Percentiles rank a stretch among this genome's conserved stretches.
Conservation (phyloP, 441 rosid genomes). For the Geranium incanum region DNA sequence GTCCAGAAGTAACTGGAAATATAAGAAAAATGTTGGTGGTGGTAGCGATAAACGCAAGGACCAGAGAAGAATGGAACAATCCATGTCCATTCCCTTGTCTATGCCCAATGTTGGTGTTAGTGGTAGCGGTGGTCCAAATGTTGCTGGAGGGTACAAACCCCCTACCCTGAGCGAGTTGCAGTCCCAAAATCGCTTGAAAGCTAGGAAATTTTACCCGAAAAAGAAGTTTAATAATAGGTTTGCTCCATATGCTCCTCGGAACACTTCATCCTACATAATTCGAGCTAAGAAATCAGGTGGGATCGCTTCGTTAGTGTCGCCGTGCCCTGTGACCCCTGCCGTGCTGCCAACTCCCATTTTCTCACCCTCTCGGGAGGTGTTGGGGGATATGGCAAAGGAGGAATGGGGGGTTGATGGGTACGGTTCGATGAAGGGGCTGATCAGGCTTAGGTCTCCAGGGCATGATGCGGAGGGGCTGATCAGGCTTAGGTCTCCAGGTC, state of each 20-base stretch:
- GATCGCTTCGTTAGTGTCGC: conserved; percentile 80
- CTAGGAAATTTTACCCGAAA: conserved; percentile 68
- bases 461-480: conserved; percentile 56
- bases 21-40: conserved; percentile 37
- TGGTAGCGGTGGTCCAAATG: conserved; percentile 18
- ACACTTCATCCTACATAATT: conserved; percentile 77
- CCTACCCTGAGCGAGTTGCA: conserved; percentile 75
- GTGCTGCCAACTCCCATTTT: conserved; percentile 78
- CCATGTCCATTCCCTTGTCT: conserved; percentile 23
- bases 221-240: conserved; percentile 52
- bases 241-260: conserved; percentile 88
- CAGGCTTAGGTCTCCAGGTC: conserved; percentile 65
- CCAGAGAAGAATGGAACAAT: conserved; percentile 39
- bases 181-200: conserved; percentile 61
- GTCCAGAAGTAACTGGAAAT: conserved; percentile 66
- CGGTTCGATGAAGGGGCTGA: conserved; percentile 93
- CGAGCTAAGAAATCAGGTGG: conserved; percentile 89
- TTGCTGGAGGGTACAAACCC: conserved; percentile 58
- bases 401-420: conserved; percentile 99
- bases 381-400: conserved; percentile 92
- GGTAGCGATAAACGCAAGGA: conserved; percentile 34
- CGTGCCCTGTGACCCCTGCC: conserved; percentile 81
- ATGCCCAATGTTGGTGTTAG: not conserved
- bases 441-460: conserved; percentile 70
- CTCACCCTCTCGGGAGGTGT: conserved; percentile 73